Evolutionary conservation across 2,329 filamentous ascomycete genomes (phyloP), one percentile per base, ranked within the genome.

Genomic region (Cryphonectria carpinicola): DNA sequence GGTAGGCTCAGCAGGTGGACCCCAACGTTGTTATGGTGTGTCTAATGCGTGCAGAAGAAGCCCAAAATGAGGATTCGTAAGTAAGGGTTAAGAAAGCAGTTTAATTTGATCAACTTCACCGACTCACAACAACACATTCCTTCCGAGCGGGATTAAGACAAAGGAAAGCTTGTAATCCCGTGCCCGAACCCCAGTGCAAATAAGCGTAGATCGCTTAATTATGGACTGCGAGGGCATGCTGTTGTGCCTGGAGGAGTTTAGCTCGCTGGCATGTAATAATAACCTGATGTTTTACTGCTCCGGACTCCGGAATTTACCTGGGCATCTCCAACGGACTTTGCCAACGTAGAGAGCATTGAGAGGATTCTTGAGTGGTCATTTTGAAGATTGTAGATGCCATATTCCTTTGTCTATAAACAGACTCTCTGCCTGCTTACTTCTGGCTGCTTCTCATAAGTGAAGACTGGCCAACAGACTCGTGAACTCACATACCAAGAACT

Each of bases 131-230:
- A 39, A 28, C 52, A 13, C n/a, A 17, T 56, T 25, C 22, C 49
- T 52, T 11, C 49, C 2, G n/a, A 22, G 49, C 49, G 49, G 52
- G 25, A 56, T 56, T 56, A 3, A 14, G 52, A 11, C n/a, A 4
- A 56, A n/a, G 6, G 25, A 14, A 6, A 32, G 14, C n/a, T 14
- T 56, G 13, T 3, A 28, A 17, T 32, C 54, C 54, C 13, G 54
- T 14, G 14, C 14, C 25, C 54, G 11, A 8, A 49, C 7, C 46
- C 46, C 28, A 32, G 8, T 19, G 25, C 25, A 35, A 61, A 39
- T 61, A 61, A 61, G 58, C 58, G 58, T 35, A 37, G n/a, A n/a
- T 25, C 58, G 58, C 58, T 39, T 61, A 61, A 61, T 13, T n/a
- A 37, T 61, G 58, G 58, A 22, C 32, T 35, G 17, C 58, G 32